Evolutionary conservation across 2,329 filamentous ascomycete species (phyloP).

Genomic region (Bipolaris gigantea): DNA sequence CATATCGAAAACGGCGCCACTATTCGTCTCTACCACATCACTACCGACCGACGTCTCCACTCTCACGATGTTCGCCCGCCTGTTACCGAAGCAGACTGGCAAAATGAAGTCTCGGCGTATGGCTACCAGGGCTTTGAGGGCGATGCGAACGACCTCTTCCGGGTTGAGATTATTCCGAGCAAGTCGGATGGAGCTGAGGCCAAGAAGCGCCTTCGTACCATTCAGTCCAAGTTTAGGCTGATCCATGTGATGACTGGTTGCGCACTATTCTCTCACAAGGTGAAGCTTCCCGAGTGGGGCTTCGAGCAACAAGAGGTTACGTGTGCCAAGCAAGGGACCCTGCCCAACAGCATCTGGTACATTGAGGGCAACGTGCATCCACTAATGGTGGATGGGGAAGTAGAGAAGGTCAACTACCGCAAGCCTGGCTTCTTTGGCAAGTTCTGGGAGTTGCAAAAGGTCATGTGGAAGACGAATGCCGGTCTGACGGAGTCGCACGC

Average conservation of each 20-base stretch:
- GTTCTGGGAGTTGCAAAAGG: constrained; percentile 94
- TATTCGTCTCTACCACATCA: constrained; percentile 79
- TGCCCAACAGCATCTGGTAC: constrained; percentile 98
- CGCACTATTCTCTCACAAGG: constrained; percentile 95
- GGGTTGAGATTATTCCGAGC: constrained; percentile 89
- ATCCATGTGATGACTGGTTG: constrained; percentile 97
- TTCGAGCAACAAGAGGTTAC: constrained; percentile 99
- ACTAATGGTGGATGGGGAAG: constrained; percentile 64
- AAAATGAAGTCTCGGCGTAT: constrained; percentile 95
- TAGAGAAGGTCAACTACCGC: constrained; percentile 92
- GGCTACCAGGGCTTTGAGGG: constrained; percentile 96
- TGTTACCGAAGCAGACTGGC: constrained; percentile 64
- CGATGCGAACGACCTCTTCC: constrained; percentile 95
- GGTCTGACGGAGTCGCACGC: constrained; percentile 94
- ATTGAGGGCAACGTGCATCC: constrained; percentile 89
- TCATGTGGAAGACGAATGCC: constrained; percentile 99
- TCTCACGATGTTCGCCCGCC: constrained; percentile 82
- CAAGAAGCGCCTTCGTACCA: constrained; percentile 85
- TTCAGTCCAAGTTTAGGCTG: constrained; percentile 94
- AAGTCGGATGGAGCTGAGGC: constrained; percentile 77
- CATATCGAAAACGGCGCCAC: constrained; percentile 79
- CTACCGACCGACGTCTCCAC: constrained; percentile 86
- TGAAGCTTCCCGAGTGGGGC: constrained; percentile 97
- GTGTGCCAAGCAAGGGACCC: constrained; percentile 84
- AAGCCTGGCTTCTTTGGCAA: constrained; percentile 96